phyloP scores from a whole-genome alignment of 257 asterid genomes.

The Nicotiana noctiflora region DNA sequence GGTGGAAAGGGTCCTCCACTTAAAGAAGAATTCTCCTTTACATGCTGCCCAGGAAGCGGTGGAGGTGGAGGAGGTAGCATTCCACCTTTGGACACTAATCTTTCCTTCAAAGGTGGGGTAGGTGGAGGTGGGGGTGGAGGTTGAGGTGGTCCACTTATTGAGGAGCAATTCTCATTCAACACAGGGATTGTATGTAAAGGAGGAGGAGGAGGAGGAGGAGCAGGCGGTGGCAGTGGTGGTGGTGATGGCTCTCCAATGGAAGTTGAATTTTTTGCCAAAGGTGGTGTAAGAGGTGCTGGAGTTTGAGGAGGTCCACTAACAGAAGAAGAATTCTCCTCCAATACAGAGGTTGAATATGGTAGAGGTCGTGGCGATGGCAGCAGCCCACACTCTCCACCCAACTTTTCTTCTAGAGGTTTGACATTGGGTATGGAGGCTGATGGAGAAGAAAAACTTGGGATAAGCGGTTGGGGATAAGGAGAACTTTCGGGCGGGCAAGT shows the following conservation, averaged over 20 bases:
- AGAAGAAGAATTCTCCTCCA: slow-evolving; percentile 15
- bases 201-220: slow-evolving; percentile 3
- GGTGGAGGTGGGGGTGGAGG: slow-evolving; percentile 8
- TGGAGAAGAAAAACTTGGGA: slow-evolving; percentile 6
- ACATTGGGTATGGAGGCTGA: not conserved
- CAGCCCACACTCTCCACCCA: slow-evolving; percentile 9
- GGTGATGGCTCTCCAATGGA: slow-evolving; percentile 5
- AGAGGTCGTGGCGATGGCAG: slow-evolving; percentile 15
- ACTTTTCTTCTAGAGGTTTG: not conserved
- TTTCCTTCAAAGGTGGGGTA: slow-evolving; percentile 4
- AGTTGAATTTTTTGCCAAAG: slow-evolving; percentile 17
- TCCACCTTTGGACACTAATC: not conserved
- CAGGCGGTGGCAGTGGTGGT: slow-evolving; percentile 12
- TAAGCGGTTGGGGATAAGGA: slow-evolving; percentile 7
- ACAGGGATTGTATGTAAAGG: not conserved
- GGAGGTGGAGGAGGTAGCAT: not conserved
- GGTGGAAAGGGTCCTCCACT: slow-evolving; percentile 12
- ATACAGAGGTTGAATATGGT: slow-evolving; percentile 2
- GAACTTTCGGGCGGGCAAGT: not conserved
- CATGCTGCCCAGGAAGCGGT: slow-evolving; percentile 13
- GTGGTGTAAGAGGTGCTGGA: slow-evolving; percentile 11
- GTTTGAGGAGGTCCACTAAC: not conserved
- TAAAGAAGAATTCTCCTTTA: slow-evolving; percentile 10
- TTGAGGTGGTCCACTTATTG: slow-evolving; percentile 16
- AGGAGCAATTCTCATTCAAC: not conserved